These are phyloP conservation scores for Blastosporella zonata DNA, from an alignment of 1,284 basidiomycete species.

Conservation along the genomic window DNA sequence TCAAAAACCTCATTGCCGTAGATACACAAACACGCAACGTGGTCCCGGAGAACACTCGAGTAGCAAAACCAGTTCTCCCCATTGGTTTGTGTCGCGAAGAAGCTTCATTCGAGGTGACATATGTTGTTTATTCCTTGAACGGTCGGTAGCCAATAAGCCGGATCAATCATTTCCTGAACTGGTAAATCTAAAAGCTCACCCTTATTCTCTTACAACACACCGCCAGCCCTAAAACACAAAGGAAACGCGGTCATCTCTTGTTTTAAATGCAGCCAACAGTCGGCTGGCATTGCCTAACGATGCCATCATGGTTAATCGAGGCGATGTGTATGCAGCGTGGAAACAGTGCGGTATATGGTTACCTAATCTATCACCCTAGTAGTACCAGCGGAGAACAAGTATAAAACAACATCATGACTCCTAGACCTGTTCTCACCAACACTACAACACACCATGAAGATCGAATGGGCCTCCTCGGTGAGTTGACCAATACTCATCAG, in stretches of 20 bases:
- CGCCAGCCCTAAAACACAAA: neutral
- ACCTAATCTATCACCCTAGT: conserved; percentile 15
- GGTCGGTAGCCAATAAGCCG: neutral
- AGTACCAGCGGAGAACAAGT: neutral
- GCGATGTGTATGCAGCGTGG: conserved; percentile 14
- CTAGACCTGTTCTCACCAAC: neutral
- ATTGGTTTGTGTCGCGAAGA: neutral
- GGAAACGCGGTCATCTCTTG: neutral
- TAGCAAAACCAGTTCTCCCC: conserved; percentile 13
- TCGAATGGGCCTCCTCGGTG: conserved; percentile 47
- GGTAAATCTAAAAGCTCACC: neutral
- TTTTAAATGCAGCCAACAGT: neutral
- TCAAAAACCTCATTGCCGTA: neutral
- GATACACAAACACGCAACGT: conserved; percentile 9
- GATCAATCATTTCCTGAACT: neutral
- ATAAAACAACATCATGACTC: conserved; percentile 12
- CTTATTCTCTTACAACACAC: neutral
- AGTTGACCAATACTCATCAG: conserved; percentile 16
- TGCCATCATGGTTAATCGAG: conserved; percentile 1
- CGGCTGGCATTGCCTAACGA: neutral
- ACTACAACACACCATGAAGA: conserved; percentile 31
- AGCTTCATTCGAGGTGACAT: neutral
- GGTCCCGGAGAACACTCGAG: conserved; percentile 7
- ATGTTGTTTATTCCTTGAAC: neutral
- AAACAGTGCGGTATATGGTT: conserved; percentile 14